Conservation (phyloP, 2,329 filamentous ascomycete species). For the Aspergillus hiratsukae region DNA sequence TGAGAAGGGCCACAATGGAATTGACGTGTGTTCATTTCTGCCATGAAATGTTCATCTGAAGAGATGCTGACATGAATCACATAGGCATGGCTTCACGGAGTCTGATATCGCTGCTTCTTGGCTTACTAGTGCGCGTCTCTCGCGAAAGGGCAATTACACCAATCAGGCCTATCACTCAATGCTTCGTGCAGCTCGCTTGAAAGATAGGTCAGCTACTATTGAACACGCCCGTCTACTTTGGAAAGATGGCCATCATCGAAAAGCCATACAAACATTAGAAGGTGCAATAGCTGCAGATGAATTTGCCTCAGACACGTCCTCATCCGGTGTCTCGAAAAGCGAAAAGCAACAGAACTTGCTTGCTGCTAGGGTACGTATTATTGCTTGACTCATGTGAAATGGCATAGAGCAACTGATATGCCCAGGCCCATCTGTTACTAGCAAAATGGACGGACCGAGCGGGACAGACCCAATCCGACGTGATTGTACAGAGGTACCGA, state of each 20-base stretch:
- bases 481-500: conserved; percentile 77
- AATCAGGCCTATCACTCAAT: conserved; percentile 93
- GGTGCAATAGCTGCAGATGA: conserved; percentile 77
- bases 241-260: conserved; percentile 88
- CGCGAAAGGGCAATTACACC: conserved; percentile 76
- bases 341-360: conserved; percentile 50
- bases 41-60: neutral
- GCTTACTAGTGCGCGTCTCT: conserved; percentile 78
- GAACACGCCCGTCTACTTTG: conserved; percentile 91
- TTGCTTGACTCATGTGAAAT: neutral
- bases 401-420: conserved; percentile 4
- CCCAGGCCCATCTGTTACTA: conserved; percentile 73
- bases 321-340: conserved; percentile 34
- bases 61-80: conserved; percentile 22
- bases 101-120: conserved; percentile 77
- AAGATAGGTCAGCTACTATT: conserved; percentile 82
- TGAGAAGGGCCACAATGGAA: conserved; percentile 84
- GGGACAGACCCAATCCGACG: conserved; percentile 83
- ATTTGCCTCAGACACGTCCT: conserved; percentile 54
- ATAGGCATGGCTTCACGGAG: conserved; percentile 55
- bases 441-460: conserved; percentile 96
- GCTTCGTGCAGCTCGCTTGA: conserved; percentile 77
- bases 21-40: conserved; percentile 44
- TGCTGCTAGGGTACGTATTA: conserved; percentile 37
- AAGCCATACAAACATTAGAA: conserved; percentile 88